Evolutionary conservation across 352 stramenopile species (phyloP).

Genomic region (Phytophthora megakarya): DNA sequence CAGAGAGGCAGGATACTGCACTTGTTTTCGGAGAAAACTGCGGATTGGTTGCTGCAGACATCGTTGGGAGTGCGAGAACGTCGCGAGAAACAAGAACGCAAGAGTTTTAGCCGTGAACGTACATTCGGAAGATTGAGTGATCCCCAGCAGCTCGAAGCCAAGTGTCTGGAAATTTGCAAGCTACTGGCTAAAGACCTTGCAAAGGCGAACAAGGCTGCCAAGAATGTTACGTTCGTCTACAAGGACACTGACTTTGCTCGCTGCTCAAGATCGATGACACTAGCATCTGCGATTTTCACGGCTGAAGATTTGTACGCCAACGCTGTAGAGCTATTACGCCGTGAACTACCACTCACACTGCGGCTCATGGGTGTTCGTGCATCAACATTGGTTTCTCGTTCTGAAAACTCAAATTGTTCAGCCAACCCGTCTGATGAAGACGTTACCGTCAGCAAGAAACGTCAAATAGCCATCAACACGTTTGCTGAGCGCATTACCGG

Average conservation of each 20-base stretch:
- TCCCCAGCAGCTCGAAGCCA: constrained; percentile 50
- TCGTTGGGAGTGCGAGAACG: constrained; percentile 63
- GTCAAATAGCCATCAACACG: constrained; percentile 52
- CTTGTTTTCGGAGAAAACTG: constrained; percentile 69
- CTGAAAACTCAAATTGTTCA: constrained; percentile 7
- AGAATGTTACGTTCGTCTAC: constrained; percentile 75
- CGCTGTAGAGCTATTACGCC: constrained; percentile 57
- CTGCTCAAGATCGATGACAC: constrained; percentile 56
- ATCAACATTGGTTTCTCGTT: constrained; percentile 45
- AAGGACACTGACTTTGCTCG: constrained; percentile 72
- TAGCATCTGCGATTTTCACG: constrained; percentile 43
- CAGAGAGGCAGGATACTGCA: constrained; percentile 64
- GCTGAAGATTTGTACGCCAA: constrained; percentile 50
- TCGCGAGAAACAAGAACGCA: constrained; percentile 63
- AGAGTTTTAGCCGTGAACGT: constrained; percentile 79
- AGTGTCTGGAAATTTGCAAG: constrained; percentile 69
- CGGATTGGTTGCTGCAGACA: constrained; percentile 74
- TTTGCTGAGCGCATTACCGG: constrained; percentile 37
- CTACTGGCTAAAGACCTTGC: constrained; percentile 62
- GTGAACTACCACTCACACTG: constrained; percentile 70
- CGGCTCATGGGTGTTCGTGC: constrained; percentile 71
- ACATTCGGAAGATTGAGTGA: constrained; percentile 65
- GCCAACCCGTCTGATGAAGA: constrained; percentile 10
- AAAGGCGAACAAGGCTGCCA: constrained; percentile 43
- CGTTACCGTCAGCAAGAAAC: constrained; percentile 31